Conservation (phyloP, 768 basidiomycete species). For the Megacollybia marginata region DNA sequence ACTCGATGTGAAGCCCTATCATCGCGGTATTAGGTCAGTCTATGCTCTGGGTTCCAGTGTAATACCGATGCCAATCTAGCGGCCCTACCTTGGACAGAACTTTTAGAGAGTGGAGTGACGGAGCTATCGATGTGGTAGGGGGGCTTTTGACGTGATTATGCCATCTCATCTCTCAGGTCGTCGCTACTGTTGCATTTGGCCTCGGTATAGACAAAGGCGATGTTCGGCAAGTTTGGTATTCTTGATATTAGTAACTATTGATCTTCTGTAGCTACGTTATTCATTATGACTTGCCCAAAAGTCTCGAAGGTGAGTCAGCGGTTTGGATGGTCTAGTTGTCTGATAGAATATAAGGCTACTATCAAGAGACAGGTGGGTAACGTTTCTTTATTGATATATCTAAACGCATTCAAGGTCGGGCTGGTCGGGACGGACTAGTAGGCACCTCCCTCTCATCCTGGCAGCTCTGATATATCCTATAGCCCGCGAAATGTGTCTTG, state of each 20-base stretch:
- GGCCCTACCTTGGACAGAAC: slow-evolving; percentile 46
- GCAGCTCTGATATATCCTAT: background rate
- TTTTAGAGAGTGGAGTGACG: slow-evolving; percentile 45
- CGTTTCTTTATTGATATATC: slow-evolving; percentile 1
- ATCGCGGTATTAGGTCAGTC: slow-evolving; percentile 57
- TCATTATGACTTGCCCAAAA: slow-evolving; percentile 78
- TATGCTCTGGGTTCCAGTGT: background rate
- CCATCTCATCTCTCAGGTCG: slow-evolving; percentile 36
- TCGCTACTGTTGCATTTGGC: slow-evolving; percentile 80
- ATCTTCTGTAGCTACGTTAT: slow-evolving; percentile 52
- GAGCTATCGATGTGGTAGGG: slow-evolving; percentile 58
- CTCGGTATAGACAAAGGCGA: slow-evolving; percentile 83
- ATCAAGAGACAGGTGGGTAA: slow-evolving; percentile 73
- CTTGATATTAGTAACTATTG: background rate
- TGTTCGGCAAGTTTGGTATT: slow-evolving; percentile 40
- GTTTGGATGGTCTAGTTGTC: slow-evolving; percentile 2
- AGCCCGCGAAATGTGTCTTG: slow-evolving; percentile 77
- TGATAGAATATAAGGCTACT: slow-evolving; percentile 48
- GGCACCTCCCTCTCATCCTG: slow-evolving; percentile 13
- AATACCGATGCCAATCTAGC: slow-evolving; percentile 20
- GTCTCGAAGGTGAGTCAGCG: slow-evolving; percentile 58
- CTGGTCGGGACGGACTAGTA: slow-evolving; percentile 71
- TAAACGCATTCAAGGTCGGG: slow-evolving; percentile 44
- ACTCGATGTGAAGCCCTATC: slow-evolving; percentile 63
- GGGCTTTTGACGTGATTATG: background rate